Evolutionary conservation across 2,329 filamentous ascomycete species (phyloP).

Genomic region (Lachnellula cervina): DNA sequence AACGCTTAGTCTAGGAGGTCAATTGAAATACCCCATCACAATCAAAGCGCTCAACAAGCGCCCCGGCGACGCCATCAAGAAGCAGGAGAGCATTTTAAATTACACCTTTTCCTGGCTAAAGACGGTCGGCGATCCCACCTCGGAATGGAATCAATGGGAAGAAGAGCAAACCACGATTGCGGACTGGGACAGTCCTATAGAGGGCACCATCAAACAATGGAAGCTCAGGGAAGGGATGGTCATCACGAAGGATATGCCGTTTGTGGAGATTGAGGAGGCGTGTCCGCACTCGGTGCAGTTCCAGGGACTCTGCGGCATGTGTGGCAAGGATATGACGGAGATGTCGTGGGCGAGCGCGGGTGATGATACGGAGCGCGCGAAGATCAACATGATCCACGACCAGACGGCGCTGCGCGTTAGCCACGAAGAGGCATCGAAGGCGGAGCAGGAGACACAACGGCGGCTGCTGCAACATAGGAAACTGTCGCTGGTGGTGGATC

Average conservation of each 20-base stretch:
- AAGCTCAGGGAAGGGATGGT: conserved; percentile 63
- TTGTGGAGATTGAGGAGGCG: conserved; percentile 79
- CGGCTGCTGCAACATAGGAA: conserved; percentile 76
- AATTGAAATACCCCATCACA: conserved; percentile 88
- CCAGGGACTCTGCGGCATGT: conserved; percentile 83
- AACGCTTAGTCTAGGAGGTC: conserved; percentile 49
- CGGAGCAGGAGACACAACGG: conserved; percentile 81
- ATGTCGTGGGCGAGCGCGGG: conserved; percentile 77
- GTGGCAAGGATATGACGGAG: conserved; percentile 94
- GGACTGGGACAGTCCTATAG: conserved; percentile 77
- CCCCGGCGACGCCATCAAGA: conserved; percentile 68
- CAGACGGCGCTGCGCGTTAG: conserved; percentile 85
- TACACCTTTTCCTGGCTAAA: conserved; percentile 82
- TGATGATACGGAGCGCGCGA: conserved; percentile 77
- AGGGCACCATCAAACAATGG: conserved; percentile 76
- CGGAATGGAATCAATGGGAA: conserved; percentile 47
- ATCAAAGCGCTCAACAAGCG: conserved; percentile 78
- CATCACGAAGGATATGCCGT: conserved; percentile 53
- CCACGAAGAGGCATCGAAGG: conserved; percentile 69
- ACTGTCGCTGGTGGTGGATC: conserved; percentile 88
- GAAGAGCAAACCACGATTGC: conserved; percentile 66
- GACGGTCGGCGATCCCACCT: conserved; percentile 64
- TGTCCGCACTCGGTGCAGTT: conserved; percentile 91
- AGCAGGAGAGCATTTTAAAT: conserved; percentile 73
- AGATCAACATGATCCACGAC: conserved; percentile 92